Evolutionary conservation across 768 basidiomycete genomes (phyloP).

Genomic region (Lactarius trivialis): DNA sequence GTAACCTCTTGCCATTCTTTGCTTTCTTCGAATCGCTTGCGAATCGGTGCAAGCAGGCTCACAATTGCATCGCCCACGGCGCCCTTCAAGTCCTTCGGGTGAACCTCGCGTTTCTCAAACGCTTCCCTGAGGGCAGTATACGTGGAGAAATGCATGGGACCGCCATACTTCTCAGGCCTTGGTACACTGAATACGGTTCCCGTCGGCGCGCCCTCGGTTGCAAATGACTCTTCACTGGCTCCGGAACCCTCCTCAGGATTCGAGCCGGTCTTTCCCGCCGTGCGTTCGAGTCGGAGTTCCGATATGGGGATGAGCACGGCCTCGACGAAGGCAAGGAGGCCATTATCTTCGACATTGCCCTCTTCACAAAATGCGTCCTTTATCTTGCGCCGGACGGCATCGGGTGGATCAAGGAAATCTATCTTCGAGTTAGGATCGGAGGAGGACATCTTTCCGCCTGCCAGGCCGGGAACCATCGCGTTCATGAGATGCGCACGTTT

Average conservation of each 20-base stretch:
- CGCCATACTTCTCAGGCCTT: slow-evolving; percentile 77
- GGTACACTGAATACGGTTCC: slow-evolving; percentile 78
- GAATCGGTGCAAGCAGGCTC: slow-evolving; percentile 72
- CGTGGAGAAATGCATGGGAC: slow-evolving; percentile 63
- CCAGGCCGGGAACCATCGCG: slow-evolving; percentile 90
- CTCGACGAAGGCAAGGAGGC: slow-evolving; percentile 75
- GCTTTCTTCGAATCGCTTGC: slow-evolving; percentile 65
- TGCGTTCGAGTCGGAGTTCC: slow-evolving; percentile 59
- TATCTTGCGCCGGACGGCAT: slow-evolving; percentile 81
- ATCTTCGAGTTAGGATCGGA: slow-evolving; percentile 98
- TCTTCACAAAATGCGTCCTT: slow-evolving; percentile 92
- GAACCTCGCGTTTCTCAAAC: slow-evolving; percentile 69
- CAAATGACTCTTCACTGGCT: slow-evolving; percentile 48
- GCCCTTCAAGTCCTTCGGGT: slow-evolving; percentile 86
- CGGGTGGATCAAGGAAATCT: slow-evolving; percentile 89
- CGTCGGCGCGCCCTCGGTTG: slow-evolving; percentile 59
- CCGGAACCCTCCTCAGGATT: slow-evolving; percentile 42
- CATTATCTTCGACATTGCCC: slow-evolving; percentile 83
- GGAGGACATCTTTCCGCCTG: slow-evolving; percentile 96
- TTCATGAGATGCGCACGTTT: slow-evolving; percentile 99
- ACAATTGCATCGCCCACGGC: slow-evolving; percentile 70
- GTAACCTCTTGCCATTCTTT: slow-evolving; percentile 78
- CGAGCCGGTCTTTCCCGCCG: slow-evolving; percentile 38
- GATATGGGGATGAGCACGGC: slow-evolving; percentile 87
- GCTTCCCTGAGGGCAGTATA: slow-evolving; percentile 65